Evolutionary conservation across 2,329 filamentous ascomycete species (phyloP).

Genomic region (Cercospora janseana): DNA sequence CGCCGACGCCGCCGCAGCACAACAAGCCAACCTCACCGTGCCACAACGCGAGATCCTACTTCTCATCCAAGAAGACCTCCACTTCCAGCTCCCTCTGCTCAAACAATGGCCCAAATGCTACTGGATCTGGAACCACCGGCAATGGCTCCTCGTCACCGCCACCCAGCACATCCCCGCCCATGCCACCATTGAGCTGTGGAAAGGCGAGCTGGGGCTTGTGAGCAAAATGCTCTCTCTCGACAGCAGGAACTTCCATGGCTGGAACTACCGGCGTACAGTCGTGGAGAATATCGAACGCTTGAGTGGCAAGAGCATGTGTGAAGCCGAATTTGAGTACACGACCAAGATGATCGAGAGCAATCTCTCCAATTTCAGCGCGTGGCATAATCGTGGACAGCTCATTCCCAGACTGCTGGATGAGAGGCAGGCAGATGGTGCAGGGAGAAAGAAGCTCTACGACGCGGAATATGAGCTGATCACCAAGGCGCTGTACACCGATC

Average conservation of each 20-base stretch:
- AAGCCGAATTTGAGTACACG: slow-evolving; percentile 85
- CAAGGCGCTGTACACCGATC: slow-evolving; percentile 79
- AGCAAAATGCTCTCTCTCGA: slow-evolving; percentile 86
- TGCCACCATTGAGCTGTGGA: slow-evolving; percentile 68
- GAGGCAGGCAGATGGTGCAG: slow-evolving; percentile 60
- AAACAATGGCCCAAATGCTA: slow-evolving; percentile 93
- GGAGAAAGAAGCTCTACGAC: slow-evolving; percentile 69
- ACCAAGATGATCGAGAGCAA: slow-evolving; percentile 81
- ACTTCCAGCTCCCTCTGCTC: slow-evolving; percentile 80
- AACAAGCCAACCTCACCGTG: slow-evolving; percentile 31
- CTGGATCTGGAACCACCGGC: slow-evolving; percentile 97
- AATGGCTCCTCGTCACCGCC: slow-evolving; percentile 76
- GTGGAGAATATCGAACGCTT: slow-evolving; percentile 70
- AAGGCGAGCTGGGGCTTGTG: slow-evolving; percentile 76
- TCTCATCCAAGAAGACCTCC: slow-evolving; percentile 69
- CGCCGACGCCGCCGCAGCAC: slow-evolving; percentile 30
- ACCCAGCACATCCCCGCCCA: slow-evolving; percentile 60
- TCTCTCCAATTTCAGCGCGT: slow-evolving; percentile 94
- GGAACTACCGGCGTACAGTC: slow-evolving; percentile 82
- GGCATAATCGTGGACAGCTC: slow-evolving; percentile 85
- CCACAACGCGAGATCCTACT: slow-evolving; percentile 45
- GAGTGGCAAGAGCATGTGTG: slow-evolving; percentile 55
- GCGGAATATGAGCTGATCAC: slow-evolving; percentile 74
- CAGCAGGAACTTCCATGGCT: slow-evolving; percentile 91
- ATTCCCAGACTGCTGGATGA: slow-evolving; percentile 74